These are phyloP conservation scores for Obba rivulosa DNA, from an alignment of 768 basidiomycete genomes.

Conservation along the genomic window DNA sequence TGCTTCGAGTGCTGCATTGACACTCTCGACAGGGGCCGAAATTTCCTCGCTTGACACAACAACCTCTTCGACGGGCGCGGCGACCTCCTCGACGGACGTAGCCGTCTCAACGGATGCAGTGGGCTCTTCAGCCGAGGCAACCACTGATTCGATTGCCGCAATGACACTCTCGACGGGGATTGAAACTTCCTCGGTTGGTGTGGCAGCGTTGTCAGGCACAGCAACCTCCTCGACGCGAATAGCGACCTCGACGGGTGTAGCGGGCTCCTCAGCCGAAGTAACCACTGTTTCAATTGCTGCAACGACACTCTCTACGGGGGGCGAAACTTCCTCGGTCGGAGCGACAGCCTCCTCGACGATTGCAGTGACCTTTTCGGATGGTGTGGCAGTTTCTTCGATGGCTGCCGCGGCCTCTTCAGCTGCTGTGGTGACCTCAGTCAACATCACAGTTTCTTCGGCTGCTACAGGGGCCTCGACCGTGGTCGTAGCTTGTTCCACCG, in stretches of 20 bases:
- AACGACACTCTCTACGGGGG: neutral
- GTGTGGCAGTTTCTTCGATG: neutral
- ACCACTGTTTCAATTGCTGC: neutral
- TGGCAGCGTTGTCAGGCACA: neutral
- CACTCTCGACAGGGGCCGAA: neutral
- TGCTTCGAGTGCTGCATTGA: neutral
- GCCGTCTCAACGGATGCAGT: neutral
- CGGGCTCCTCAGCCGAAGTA: neutral
- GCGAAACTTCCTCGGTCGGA: neutral
- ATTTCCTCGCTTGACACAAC: neutral
- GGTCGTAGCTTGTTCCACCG: neutral
- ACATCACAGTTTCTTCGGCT: neutral
- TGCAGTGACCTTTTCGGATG: neutral
- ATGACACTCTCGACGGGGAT: neutral
- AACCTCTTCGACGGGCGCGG: neutral
- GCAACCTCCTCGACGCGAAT: conserved; percentile 1
- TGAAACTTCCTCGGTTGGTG: neutral
- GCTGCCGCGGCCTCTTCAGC: neutral
- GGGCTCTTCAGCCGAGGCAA: neutral
- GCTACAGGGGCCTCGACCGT: neutral
- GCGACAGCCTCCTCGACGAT: neutral
- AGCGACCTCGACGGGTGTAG: neutral
- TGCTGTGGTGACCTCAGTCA: neutral
- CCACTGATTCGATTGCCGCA: neutral
- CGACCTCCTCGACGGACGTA: neutral